Evolutionary conservation across 805 yeast genomes (phyloP).

Genomic region (Lipomyces kockii): DNA sequence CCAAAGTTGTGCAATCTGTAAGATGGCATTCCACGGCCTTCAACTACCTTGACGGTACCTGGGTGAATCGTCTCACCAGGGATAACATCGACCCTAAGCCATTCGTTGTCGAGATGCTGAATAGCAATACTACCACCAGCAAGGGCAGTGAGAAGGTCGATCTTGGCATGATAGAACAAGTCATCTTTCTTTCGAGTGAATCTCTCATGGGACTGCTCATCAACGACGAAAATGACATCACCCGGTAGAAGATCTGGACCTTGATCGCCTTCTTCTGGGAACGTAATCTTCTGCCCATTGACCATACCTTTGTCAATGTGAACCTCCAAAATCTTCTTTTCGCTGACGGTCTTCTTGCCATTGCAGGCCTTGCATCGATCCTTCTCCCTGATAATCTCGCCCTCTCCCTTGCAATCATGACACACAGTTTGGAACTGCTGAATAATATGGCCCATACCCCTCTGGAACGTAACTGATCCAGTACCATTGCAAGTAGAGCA

Average conservation of each 20-base stretch:
- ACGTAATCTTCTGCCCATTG: conserved; percentile 87
- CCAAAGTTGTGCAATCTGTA: conserved; percentile 87
- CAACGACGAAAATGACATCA: conserved; percentile 90
- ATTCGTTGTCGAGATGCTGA: conserved; percentile 91
- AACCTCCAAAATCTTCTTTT: conserved; percentile 92
- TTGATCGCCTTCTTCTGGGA: conserved; percentile 97
- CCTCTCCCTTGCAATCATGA: conserved; percentile 89
- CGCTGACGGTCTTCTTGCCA: conserved; percentile 85
- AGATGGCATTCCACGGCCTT: conserved; percentile 97
- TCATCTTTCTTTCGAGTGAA: conserved; percentile 91
- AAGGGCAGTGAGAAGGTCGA: conserved; percentile 90
- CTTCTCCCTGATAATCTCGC: conserved; percentile 82
- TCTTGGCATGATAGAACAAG: conserved; percentile 78
- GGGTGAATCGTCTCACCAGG: conserved; percentile 96
- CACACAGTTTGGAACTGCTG: conserved; percentile 97
- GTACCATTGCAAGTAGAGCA: conserved; percentile 89
- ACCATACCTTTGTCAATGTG: conserved; percentile 97
- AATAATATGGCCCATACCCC: conserved; percentile 99
- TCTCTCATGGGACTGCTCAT: conserved; percentile 81
- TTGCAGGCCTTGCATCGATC: conserved; percentile 86
- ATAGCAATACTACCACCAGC: conserved; percentile 93
- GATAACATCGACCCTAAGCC: conserved; percentile 75
- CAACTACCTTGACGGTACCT: conserved; percentile 76
- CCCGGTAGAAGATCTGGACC: conserved; percentile 95
- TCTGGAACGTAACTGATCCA: conserved; percentile 88